These are phyloP conservation scores for Phascolomyces articulosus DNA, from an alignment of 371 early-diverging fungal genomes.

Conservation along the genomic window DNA sequence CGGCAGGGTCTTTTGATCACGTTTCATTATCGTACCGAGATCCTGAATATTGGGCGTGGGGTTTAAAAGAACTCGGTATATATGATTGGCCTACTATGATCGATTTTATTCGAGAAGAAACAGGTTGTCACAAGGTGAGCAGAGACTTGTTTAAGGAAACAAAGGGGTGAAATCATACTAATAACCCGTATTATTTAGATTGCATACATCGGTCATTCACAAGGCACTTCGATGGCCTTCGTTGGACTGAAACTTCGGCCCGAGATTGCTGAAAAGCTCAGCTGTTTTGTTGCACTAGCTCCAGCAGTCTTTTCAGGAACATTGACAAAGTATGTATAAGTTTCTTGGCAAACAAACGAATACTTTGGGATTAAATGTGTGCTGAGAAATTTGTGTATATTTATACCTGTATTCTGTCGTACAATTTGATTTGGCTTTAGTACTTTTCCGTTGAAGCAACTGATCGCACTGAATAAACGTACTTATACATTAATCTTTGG, in stretches of 20 bases:
- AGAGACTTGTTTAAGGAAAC: background rate
- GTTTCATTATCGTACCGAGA: constrained; percentile 29
- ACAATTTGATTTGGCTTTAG: constrained; percentile 16
- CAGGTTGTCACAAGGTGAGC: constrained; percentile 31
- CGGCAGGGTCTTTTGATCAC: constrained; percentile 29
- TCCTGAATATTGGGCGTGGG: constrained; percentile 60
- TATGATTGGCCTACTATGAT: constrained; percentile 54
- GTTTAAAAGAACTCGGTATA: constrained; percentile 52
- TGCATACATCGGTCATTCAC: constrained; percentile 61
- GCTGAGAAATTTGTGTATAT: too few relatives aligned
- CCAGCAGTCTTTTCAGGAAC: constrained; percentile 60
- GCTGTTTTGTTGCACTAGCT: constrained; percentile 59
- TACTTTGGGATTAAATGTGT: too few relatives aligned
- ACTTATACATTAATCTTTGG: constrained; percentile 36
- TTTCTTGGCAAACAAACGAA: constrained; percentile 3
- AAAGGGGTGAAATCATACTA: background rate
- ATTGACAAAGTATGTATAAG: constrained; percentile 37
- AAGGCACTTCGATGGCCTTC: constrained; percentile 64
- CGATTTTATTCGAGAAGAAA: constrained; percentile 35
- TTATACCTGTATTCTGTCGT: too few relatives aligned
- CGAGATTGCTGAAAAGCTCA: constrained; percentile 38
- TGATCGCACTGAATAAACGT: constrained; percentile 33
- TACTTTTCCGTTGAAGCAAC: constrained; percentile 27
- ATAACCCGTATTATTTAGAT: constrained; percentile 22
- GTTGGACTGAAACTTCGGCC: constrained; percentile 49